Evolutionary conservation across 2,329 filamentous ascomycete species (phyloP).

Genomic region (Pseudonectria buxi): DNA sequence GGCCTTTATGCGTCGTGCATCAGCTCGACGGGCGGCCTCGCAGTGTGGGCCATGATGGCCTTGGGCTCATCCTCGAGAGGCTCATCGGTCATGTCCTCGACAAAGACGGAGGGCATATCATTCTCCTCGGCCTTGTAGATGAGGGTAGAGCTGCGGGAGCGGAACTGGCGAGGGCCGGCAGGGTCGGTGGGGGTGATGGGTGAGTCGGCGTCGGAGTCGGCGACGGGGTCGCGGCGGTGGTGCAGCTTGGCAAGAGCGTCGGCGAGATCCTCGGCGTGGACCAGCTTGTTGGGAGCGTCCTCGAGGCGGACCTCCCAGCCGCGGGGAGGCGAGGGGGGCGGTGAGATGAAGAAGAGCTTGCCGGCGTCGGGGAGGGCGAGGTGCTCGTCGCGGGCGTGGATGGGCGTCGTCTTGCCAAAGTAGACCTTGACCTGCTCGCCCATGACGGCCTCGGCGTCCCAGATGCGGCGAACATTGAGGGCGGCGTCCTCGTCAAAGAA

Average conservation of each 20-base stretch:
- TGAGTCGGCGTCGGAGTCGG: constrained; percentile 23
- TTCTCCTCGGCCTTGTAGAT: constrained; percentile 58
- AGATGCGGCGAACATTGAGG: constrained; percentile 61
- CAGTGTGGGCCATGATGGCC: constrained; percentile 53
- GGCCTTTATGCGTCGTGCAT: constrained; percentile 39
- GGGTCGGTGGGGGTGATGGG: constrained; percentile 27
- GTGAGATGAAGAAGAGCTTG: constrained; percentile 68
- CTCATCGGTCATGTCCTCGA: constrained; percentile 60
- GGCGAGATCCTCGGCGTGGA: constrained; percentile 63
- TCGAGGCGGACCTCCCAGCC: constrained; percentile 64
- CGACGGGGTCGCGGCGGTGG: constrained; percentile 37
- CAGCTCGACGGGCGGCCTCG: constrained; percentile 58
- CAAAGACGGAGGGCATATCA: constrained; percentile 57
- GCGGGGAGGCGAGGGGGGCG: constrained; percentile 60
- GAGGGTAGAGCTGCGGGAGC: constrained; percentile 58
- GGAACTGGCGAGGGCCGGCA: constrained; percentile 23
- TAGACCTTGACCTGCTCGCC: constrained; percentile 64
- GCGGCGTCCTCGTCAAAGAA: constrained; percentile 67
- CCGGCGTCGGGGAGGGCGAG: constrained; percentile 61
- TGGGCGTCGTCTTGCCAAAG: constrained; percentile 57
- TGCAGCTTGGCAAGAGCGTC: constrained; percentile 58
- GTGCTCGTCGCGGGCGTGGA: constrained; percentile 49
- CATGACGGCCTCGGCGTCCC: constrained; percentile 68
- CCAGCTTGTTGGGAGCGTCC: constrained; percentile 62
- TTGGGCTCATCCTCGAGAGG: constrained; percentile 31